Conservation (phyloP, 768 basidiomycete genomes). For the Mrakia gelida region DNA sequence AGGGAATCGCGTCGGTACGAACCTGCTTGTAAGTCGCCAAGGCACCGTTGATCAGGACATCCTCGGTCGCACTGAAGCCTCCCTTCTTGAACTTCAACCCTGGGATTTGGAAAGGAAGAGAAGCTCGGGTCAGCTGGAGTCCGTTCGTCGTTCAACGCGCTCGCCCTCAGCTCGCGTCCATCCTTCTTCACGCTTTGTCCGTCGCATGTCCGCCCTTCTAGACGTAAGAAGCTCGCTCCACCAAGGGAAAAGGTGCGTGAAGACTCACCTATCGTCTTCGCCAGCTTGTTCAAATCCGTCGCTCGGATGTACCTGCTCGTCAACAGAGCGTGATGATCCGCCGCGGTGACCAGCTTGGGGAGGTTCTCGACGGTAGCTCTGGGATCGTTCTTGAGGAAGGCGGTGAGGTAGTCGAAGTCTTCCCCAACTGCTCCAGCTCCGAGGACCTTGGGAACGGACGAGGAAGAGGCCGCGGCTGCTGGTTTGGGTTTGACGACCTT, state of each 20-base stretch:
- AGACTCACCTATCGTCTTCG: neutral
- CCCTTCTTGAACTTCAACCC: conserved; percentile 84
- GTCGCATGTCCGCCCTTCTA: too few species aligned
- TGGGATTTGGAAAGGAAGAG: conserved; percentile 38
- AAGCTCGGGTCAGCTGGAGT: neutral
- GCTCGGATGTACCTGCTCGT: neutral
- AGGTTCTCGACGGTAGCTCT: neutral
- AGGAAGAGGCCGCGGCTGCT: neutral
- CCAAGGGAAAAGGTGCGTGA: too few species aligned
- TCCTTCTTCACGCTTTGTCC: neutral
- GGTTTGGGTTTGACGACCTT: neutral
- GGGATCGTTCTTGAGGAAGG: neutral
- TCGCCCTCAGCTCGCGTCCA: neutral
- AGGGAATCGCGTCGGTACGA: neutral
- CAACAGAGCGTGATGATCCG: neutral
- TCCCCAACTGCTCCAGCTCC: neutral
- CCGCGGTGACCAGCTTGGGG: neutral
- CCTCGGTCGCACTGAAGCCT: conserved; percentile 76
- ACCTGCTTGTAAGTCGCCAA: conserved; percentile 52
- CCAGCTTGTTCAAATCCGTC: neutral
- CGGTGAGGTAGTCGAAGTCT: neutral
- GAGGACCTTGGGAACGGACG: neutral
- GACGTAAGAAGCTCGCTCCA: too few species aligned
- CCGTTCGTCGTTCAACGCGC: neutral
- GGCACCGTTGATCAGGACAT: conserved; percentile 59